These are phyloP conservation scores for Suillus spraguei DNA, from an alignment of 768 basidiomycete species.

Conservation along the genomic window DNA sequence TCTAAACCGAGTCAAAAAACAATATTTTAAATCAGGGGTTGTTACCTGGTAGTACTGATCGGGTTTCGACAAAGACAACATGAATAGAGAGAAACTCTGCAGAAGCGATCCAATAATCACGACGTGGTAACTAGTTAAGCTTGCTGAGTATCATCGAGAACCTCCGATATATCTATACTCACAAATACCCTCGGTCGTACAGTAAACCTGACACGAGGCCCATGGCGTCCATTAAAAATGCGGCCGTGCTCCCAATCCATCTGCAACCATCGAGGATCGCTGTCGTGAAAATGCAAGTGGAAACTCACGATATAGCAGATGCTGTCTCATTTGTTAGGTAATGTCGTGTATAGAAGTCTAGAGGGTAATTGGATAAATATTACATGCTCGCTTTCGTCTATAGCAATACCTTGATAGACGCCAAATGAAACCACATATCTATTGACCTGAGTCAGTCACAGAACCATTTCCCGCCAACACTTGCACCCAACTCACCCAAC, in stretches of 20 bases:
- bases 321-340: background rate
- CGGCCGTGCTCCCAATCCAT: background rate
- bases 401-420: background rate
- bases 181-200: slow-evolving; percentile 1
- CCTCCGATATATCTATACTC: background rate
- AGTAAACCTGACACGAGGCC: background rate
- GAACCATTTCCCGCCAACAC: background rate
- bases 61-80: slow-evolving; percentile 39
- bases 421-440: background rate
- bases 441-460: background rate
- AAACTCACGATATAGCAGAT: slow-evolving; percentile 6
- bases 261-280: background rate
- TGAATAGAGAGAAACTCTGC: slow-evolving; percentile 36
- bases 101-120: slow-evolving; percentile 29
- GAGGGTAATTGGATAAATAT: background rate
- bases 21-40: background rate
- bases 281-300: background rate
- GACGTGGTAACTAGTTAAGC: slow-evolving; percentile 9
- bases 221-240: background rate
- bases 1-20: slow-evolving; percentile 22
- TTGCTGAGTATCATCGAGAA: background rate
- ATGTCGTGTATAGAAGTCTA: background rate
- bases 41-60: slow-evolving; percentile 38
- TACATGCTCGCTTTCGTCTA: background rate
- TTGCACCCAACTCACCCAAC: background rate